A percentile compares a stretch with the other conserved stretches of the same genome.
phyloP scores from a whole-genome alignment of 176 grass and related monocot genomes.

The Melocanna baccifera region DNA sequence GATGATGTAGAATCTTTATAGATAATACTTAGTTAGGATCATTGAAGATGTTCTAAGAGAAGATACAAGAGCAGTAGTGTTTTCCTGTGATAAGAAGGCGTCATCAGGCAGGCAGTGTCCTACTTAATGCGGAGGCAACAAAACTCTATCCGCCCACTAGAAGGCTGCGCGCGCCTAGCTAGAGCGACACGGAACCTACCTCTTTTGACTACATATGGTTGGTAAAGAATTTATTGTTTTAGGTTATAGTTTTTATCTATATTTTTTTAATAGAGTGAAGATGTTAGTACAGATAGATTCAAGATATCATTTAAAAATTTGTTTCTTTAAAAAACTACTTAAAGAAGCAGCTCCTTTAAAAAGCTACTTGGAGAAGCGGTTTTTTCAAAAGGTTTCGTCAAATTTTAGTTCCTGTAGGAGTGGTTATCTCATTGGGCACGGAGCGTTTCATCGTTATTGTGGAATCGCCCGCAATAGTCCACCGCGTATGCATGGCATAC shows the following conservation, averaged over 20 bases:
- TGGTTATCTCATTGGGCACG: neutral
- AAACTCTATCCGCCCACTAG: neutral
- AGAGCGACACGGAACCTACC: neutral
- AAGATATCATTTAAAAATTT: no score
- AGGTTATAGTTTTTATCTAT: no score
- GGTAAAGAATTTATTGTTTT: neutral
- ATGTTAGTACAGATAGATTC: no score
- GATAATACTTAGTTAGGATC: no score
- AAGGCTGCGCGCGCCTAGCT: neutral
- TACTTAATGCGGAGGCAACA: neutral
- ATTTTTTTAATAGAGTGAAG: no score
- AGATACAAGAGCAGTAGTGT: neutral
- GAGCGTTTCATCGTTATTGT: neutral
- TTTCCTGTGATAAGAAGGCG: neutral
- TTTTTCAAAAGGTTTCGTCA: neutral
- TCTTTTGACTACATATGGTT: conserved; percentile 29
- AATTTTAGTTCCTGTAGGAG: neutral
- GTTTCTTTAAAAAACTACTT: no score
- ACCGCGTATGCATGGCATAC: neutral
- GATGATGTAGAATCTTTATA: no score
- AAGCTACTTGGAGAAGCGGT: no score
- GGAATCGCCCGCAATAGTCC: neutral
- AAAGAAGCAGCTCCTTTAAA: no score
- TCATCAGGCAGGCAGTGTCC: neutral
- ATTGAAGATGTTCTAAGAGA: no score